Evolutionary conservation across 2,329 filamentous ascomycete genomes (phyloP).

Genomic region (Aspergillus costaricaensis): DNA sequence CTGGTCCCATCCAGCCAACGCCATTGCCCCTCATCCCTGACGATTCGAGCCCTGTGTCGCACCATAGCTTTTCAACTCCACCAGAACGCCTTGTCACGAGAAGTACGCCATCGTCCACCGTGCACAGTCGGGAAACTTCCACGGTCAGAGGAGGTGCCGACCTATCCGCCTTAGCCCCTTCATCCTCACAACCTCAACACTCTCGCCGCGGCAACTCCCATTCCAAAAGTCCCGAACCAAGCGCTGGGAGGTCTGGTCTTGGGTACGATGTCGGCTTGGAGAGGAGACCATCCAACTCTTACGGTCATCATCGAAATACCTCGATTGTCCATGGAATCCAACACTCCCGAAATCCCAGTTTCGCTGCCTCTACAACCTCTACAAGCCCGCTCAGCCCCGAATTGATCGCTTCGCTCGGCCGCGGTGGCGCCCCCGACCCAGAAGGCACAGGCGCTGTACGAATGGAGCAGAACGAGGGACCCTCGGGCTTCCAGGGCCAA

Average conservation of each 20-base stretch:
- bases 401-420: conserved; percentile 71
- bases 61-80: conserved; percentile 40
- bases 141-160: conserved; percentile 46
- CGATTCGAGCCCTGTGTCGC: conserved; percentile 40
- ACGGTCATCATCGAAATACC: conserved; percentile 93
- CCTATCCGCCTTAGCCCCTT: conserved; percentile 34
- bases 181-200: conserved; percentile 39
- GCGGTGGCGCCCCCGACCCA: conserved; percentile 54
- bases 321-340: conserved; percentile 96
- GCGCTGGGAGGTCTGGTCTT: conserved; percentile 34
- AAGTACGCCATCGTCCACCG: conserved; percentile 39
- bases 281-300: conserved; percentile 51
- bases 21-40: conserved; percentile 45
- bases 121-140: conserved; percentile 49
- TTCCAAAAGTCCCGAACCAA: conserved; percentile 46
- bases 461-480: conserved; percentile 37
- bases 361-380: conserved; percentile 63
- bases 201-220: conserved; percentile 43
- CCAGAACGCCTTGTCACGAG: conserved; percentile 41
- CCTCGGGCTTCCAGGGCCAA: conserved; percentile 30
- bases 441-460: conserved; percentile 40
- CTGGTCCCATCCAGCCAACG: conserved; percentile 41
- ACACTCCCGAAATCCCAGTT: conserved; percentile 86
- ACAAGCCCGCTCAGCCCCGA: conserved; percentile 85
- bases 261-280: conserved; percentile 44